phyloP scores from a whole-genome alignment of 305 asterid species.

The Solanum aculeatissimum region DNA sequence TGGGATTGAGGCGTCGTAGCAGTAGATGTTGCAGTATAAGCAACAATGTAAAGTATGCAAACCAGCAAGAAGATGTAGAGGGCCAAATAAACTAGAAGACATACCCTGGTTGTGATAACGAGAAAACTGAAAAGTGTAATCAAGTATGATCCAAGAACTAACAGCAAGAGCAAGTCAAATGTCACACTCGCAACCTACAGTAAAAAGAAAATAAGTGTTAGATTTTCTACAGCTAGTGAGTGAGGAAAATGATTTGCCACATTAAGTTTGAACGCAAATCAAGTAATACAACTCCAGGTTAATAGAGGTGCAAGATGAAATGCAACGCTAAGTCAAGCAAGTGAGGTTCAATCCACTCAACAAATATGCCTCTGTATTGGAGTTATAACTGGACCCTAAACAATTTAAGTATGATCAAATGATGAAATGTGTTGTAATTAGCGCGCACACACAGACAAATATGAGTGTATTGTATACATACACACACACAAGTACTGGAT shows the following conservation, averaged over 20 bases:
- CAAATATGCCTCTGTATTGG: not conserved
- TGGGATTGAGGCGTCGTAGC: not conserved
- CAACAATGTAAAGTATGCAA: not conserved
- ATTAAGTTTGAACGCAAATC: not conserved
- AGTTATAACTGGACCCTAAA: not conserved
- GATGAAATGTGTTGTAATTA: not conserved
- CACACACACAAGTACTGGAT: not conserved
- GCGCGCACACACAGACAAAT: not conserved
- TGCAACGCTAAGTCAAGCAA: not conserved
- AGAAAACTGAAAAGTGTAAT: conserved; percentile 76
- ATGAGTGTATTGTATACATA: not conserved
- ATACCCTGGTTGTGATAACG: conserved; percentile 81
- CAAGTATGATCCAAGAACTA: conserved; percentile 81
- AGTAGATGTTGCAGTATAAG: not conserved
- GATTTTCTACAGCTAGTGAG: not conserved
- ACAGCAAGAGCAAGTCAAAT: conserved; percentile 80
- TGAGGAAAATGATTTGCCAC: not conserved
- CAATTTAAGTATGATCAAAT: not conserved
- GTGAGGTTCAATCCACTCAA: not conserved
- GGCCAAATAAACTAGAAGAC: not conserved
- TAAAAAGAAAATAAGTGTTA: not conserved
- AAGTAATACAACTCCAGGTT: not conserved
- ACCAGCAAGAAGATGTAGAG: not conserved
- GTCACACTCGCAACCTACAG: conserved; percentile 96
- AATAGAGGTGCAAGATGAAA: not conserved